Percentiles rank a stretch among this genome's conserved stretches.
Evolutionary conservation across 805 yeast species (phyloP).

Genomic region (Starmerella riodocensis): DNA sequence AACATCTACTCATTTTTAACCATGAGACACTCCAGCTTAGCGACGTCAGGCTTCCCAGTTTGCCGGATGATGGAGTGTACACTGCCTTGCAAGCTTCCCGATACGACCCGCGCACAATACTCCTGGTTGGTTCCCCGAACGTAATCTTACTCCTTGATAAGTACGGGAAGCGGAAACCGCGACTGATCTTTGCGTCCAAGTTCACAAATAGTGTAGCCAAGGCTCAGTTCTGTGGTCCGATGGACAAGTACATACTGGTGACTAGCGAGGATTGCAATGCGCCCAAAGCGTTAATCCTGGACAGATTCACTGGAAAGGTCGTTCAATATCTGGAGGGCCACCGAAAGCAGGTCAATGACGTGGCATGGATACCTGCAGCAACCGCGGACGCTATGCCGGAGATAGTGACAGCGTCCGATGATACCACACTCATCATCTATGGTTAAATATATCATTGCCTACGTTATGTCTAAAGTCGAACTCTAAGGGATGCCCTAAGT

Average conservation of each 20-base stretch:
- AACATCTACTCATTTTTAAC: conserved; percentile 1
- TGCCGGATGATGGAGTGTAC: background rate
- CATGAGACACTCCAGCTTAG: background rate
- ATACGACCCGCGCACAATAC: conserved; percentile 11
- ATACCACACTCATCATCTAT: conserved; percentile 36
- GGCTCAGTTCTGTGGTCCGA: conserved; percentile 60
- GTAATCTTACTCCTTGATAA: conserved; percentile 6
- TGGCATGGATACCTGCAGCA: conserved; percentile 33
- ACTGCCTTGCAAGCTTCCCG: conserved; percentile 4
- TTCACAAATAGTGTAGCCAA: conserved; percentile 60
- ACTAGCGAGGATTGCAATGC: conserved; percentile 75
- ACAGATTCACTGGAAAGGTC: conserved; percentile 53
- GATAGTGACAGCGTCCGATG: conserved; percentile 71
- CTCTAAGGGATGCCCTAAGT: background rate
- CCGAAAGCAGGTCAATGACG: conserved; percentile 55
- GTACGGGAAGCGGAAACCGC: conserved; percentile 3
- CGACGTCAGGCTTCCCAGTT: background rate
- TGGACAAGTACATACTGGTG: conserved; percentile 57
- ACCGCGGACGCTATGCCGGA: background rate
- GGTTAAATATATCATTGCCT: background rate
- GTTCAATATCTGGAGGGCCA: conserved; percentile 53
- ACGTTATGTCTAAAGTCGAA: background rate
- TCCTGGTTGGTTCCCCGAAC: conserved; percentile 7
- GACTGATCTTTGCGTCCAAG: conserved; percentile 29
- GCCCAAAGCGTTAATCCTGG: conserved; percentile 50